These are phyloP conservation scores for Syzygium aromaticum DNA, from an alignment of 345 rosid species.

Conservation along the genomic window DNA sequence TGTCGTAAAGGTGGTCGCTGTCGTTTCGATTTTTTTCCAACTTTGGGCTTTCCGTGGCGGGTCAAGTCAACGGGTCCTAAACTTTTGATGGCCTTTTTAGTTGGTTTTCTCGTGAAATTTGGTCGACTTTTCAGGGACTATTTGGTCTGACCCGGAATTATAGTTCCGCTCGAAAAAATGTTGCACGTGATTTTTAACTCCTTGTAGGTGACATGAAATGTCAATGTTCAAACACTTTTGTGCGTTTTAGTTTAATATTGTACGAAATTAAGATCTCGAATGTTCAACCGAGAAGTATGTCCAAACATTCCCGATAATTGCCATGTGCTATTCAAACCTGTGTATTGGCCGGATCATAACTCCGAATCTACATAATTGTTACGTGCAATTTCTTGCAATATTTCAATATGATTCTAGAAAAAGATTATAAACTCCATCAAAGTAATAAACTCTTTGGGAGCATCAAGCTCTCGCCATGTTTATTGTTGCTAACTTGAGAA, in stretches of 20 bases:
- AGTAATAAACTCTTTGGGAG: neutral
- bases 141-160: neutral
- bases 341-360: neutral
- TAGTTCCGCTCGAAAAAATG: neutral
- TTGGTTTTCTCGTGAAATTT: neutral
- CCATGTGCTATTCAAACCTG: neutral
- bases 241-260: neutral
- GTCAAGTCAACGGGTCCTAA: neutral
- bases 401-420: neutral
- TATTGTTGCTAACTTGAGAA: neutral
- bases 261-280: accelerated
- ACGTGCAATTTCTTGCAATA: neutral
- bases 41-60: neutral
- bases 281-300: neutral
- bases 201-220: neutral
- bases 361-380: neutral
- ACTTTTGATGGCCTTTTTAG: neutral
- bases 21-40: neutral
- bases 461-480: neutral
- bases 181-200: neutral
- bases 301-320: accelerated
- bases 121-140: neutral
- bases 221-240: neutral
- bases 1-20: neutral
- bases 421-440: neutral